These are phyloP conservation scores for Alnus glutinosa DNA, from an alignment of 306 rosid genomes.

Conservation along the genomic window DNA sequence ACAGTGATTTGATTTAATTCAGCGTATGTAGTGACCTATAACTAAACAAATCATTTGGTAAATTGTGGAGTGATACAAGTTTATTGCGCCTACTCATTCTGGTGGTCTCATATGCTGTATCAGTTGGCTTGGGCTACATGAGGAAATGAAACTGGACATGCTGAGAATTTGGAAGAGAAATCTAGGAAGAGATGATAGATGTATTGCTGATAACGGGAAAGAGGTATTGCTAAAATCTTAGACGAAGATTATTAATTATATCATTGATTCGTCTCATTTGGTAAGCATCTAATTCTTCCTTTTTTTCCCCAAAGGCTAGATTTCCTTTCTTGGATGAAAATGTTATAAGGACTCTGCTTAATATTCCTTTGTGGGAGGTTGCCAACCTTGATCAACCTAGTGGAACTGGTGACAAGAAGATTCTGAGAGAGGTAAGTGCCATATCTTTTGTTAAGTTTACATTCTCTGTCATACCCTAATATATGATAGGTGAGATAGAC, in stretches of 20 bases:
- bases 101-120: slow-evolving; percentile 32
- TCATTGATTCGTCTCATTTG: slow-evolving; percentile 14
- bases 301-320: slow-evolving; percentile 58
- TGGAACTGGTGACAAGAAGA: slow-evolving; percentile 87
- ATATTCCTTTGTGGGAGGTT: slow-evolving; percentile 84
- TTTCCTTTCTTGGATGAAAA: slow-evolving; percentile 98
- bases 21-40: background rate
- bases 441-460: slow-evolving; percentile 19
- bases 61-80: slow-evolving; percentile 4
- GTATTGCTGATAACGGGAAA: slow-evolving; percentile 90
- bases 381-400: slow-evolving; percentile 87
- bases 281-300: slow-evolving; percentile 6
- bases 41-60: slow-evolving; percentile 3
- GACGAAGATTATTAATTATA: slow-evolving; percentile 6
- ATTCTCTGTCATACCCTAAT: slow-evolving; percentile 10
- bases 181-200: slow-evolving; percentile 96
- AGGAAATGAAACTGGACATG: slow-evolving; percentile 96
- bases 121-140: slow-evolving; percentile 81
- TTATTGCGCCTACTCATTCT: slow-evolving; percentile 27
- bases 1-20: slow-evolving; percentile 9
- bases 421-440: slow-evolving; percentile 75
- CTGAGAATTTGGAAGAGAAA: slow-evolving; percentile 99
- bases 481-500: slow-evolving; percentile 3
- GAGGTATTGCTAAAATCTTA: slow-evolving; percentile 60
- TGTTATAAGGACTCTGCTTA: slow-evolving; percentile 65